phyloP scores from a whole-genome alignment of 345 rosid genomes.

The Limnanthes douglasii region DNA sequence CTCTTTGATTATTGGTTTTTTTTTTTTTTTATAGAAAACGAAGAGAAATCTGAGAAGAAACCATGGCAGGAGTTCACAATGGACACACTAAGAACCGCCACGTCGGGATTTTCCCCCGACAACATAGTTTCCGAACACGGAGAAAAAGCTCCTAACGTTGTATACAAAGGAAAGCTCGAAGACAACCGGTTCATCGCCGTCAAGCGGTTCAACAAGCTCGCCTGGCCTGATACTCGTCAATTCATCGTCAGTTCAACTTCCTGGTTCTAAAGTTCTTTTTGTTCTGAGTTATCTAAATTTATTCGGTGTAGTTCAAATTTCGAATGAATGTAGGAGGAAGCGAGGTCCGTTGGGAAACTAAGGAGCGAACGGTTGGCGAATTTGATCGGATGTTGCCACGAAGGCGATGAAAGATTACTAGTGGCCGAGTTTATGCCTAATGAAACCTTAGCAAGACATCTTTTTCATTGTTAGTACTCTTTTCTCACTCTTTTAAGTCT shows the following conservation, averaged over 20 bases:
- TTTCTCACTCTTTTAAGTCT: not conserved
- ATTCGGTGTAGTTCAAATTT: not conserved
- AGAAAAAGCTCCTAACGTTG: slow-evolving; percentile 89
- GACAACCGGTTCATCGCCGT: slow-evolving; percentile 65
- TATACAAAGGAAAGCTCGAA: slow-evolving; percentile 74
- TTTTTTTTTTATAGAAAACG: slow-evolving; percentile 30
- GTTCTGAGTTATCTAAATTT: not conserved
- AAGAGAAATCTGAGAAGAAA: slow-evolving; percentile 26
- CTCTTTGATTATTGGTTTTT: not conserved
- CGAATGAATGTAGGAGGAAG: slow-evolving; percentile 51
- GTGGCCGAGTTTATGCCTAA: slow-evolving; percentile 92
- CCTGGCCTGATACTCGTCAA: slow-evolving; percentile 97
- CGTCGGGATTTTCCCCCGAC: slow-evolving; percentile 61
- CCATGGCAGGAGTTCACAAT: slow-evolving; percentile 52
- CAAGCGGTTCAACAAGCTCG: slow-evolving; percentile 71
- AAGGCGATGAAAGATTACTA: slow-evolving; percentile 81
- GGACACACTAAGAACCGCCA: slow-evolving; percentile 66
- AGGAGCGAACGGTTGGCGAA: slow-evolving; percentile 79
- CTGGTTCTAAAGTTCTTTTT: not conserved
- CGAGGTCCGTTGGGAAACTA: slow-evolving; percentile 71
- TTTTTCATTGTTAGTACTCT: slow-evolving; percentile 92
- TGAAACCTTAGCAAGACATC: slow-evolving; percentile 91
- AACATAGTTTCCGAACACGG: slow-evolving; percentile 97
- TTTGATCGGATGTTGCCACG: slow-evolving; percentile 81
- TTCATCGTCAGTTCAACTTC: slow-evolving; percentile 40